Conservation (phyloP, 2,329 filamentous ascomycete species). For the Cladosporium colombiae region DNA sequence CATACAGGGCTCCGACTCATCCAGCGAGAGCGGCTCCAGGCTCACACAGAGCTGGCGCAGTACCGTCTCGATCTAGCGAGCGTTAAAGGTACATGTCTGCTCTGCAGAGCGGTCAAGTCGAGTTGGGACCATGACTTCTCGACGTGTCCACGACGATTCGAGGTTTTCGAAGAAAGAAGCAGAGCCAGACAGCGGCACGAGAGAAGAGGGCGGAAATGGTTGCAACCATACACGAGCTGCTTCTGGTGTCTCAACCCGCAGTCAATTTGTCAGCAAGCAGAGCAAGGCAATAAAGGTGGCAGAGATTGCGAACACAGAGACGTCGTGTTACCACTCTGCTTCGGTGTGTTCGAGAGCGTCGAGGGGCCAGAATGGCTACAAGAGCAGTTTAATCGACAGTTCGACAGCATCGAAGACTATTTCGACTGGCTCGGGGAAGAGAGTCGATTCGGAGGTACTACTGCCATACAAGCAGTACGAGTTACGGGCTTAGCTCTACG, state of each 20-base stretch:
- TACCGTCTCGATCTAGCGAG: not conserved
- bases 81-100: not conserved
- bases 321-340: not conserved
- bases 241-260: conserved; percentile 3
- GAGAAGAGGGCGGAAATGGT: conserved; percentile 1
- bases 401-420: not conserved
- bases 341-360: not conserved
- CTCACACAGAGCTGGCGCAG: not conserved
- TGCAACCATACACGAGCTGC: conserved; percentile 6
- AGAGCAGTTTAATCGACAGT: not conserved
- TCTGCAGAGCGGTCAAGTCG: not conserved
- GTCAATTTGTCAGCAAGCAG: not conserved
- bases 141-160: not conserved
- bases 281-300: not conserved
- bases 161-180: not conserved
- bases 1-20: not conserved
- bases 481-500: not conserved
- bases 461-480: not conserved
- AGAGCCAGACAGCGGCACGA: not conserved
- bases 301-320: not conserved
- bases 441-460: not conserved
- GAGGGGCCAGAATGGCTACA: not conserved
- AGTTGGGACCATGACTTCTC: not conserved
- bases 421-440: not conserved
- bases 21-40: not conserved